Percentiles rank a stretch among this genome's conserved stretches.
Evolutionary conservation across 352 stramenopile genomes (phyloP).

Genomic region (Pythium dissimile): DNA sequence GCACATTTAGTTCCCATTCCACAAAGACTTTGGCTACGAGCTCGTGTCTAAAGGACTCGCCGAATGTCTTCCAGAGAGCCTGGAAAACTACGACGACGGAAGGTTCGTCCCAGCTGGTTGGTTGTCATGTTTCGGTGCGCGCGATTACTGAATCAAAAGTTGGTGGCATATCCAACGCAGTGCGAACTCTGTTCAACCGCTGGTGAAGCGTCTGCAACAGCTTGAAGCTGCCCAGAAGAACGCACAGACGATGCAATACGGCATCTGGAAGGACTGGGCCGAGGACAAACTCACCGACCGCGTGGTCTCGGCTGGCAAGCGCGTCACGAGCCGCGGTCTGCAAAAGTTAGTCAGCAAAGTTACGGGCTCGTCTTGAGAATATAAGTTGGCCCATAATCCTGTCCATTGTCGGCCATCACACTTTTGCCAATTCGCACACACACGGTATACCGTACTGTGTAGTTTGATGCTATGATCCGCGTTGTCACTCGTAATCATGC

Average conservation of each 20-base stretch:
- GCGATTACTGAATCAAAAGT: neutral
- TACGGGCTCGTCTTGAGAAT: conserved; percentile 1
- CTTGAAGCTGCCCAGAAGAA: conserved; percentile 55
- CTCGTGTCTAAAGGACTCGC: conserved; percentile 53
- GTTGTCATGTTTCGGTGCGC: neutral
- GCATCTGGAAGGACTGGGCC: conserved; percentile 76
- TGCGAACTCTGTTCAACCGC: conserved; percentile 22
- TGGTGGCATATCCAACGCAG: neutral
- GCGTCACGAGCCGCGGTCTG: conserved; percentile 34
- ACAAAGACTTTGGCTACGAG: conserved; percentile 55
- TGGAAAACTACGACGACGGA: conserved; percentile 60
- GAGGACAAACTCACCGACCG: conserved; percentile 63
- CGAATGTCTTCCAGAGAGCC: conserved; percentile 57
- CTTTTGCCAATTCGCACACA: too few relatives aligned
- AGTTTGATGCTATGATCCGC: too few relatives aligned
- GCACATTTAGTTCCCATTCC: conserved; percentile 39
- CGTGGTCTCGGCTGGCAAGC: conserved; percentile 60
- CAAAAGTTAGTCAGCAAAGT: conserved; percentile 26
- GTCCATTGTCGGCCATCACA: too few relatives aligned
- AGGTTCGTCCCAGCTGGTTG: conserved; percentile 33
- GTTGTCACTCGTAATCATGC: too few relatives aligned
- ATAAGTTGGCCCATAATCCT: too few relatives aligned
- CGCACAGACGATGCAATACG: conserved; percentile 77
- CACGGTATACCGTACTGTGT: too few relatives aligned
- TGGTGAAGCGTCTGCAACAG: conserved; percentile 42